Evolutionary conservation across 352 stramenopile species (phyloP).

Genomic region (Aphanomyces invadans): DNA sequence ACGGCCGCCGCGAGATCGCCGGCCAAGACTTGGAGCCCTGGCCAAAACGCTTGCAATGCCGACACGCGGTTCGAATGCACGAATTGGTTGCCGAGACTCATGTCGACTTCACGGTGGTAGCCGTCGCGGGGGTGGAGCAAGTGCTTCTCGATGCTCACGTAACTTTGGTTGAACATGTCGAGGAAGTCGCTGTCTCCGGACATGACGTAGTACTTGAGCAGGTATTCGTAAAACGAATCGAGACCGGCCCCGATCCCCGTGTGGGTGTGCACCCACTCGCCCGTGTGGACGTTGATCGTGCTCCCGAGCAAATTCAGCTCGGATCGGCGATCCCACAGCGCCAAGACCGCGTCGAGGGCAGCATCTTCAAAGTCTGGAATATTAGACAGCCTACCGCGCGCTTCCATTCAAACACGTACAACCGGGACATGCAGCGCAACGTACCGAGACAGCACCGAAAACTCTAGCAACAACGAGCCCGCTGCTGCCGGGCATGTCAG

Average conservation of each 20-base stretch:
- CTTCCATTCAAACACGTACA: not conserved
- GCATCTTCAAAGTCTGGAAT: slow-evolving; percentile 52
- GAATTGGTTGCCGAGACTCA: slow-evolving; percentile 54
- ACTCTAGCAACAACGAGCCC: slow-evolving; percentile 95
- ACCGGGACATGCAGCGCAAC: slow-evolving; percentile 24
- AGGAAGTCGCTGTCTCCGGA: slow-evolving; percentile 89
- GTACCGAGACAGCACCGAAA: slow-evolving; percentile 88
- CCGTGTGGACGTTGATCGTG: slow-evolving; percentile 89
- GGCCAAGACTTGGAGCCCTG: slow-evolving; percentile 91
- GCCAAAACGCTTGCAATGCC: slow-evolving; percentile 95
- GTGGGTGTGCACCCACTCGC: slow-evolving; percentile 67
- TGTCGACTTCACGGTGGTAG: slow-evolving; percentile 82
- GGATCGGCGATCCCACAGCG: slow-evolving; percentile 70
- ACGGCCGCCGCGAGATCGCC: slow-evolving; percentile 88
- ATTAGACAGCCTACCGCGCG: slow-evolving; percentile 32
- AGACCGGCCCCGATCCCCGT: slow-evolving; percentile 88
- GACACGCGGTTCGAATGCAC: slow-evolving; percentile 62
- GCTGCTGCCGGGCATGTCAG: slow-evolving; percentile 93
- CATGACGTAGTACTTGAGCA: slow-evolving; percentile 96
- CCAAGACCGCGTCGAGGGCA: slow-evolving; percentile 51
- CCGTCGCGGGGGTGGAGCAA: slow-evolving; percentile 58
- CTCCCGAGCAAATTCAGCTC: slow-evolving; percentile 91
- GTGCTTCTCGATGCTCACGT: slow-evolving; percentile 64
- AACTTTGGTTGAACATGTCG: slow-evolving; percentile 87
- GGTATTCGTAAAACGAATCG: slow-evolving; percentile 98